Evolutionary conservation across 177 flowering plant species (phyloP).

Genomic region (Telopea speciosissima): DNA sequence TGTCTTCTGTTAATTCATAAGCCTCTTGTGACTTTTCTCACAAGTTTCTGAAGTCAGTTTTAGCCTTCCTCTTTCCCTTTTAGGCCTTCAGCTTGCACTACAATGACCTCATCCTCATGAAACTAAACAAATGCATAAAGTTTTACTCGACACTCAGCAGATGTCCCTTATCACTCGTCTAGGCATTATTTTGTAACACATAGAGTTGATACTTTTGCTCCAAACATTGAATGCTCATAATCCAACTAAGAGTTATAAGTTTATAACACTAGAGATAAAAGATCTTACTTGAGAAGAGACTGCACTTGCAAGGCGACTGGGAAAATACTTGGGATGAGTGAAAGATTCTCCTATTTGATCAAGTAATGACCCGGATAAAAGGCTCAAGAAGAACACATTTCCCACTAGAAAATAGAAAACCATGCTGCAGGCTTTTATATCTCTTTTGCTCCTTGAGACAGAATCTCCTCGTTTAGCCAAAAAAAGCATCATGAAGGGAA

Average conservation of each 20-base stretch:
- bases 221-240: not conserved
- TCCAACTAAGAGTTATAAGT: not conserved
- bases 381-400: constrained; percentile 79
- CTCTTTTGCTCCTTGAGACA: constrained; percentile 60
- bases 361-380: constrained; percentile 84
- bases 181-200: not conserved
- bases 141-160: no score
- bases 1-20: no score
- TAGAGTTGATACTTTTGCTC: not conserved
- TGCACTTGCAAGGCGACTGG: constrained; percentile 73
- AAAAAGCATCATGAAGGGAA: constrained; percentile 69
- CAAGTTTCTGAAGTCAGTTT: no score
- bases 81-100: no score
- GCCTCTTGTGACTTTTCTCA: no score
- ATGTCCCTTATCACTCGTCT: not conserved
- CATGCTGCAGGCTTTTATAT: constrained; percentile 82
- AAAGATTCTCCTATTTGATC: constrained; percentile 75
- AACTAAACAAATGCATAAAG: no score
- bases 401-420: constrained; percentile 88
- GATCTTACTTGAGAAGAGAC: constrained; percentile 75
- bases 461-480: constrained; percentile 56
- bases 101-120: no score
- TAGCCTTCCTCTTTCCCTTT: no score
- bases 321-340: constrained; percentile 57
- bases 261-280: not conserved